Conservation (phyloP, 495 filamentous ascomycete genomes). For the Aspergillus bertholletiae region DNA sequence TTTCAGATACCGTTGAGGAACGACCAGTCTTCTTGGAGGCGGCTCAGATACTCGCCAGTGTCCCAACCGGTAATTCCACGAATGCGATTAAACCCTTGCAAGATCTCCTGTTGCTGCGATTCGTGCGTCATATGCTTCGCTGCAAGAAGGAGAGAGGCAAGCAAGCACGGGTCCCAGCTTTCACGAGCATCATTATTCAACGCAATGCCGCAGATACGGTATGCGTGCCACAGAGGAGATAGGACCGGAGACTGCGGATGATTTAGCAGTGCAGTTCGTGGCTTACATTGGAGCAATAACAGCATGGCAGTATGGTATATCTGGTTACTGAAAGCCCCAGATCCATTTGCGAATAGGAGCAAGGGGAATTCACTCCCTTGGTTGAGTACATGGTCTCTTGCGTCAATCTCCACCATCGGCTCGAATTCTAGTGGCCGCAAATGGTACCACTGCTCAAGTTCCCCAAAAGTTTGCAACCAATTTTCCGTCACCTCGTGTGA, state of each 20-base stretch:
- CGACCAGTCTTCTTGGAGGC: constrained; percentile 26
- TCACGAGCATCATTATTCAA: constrained; percentile 33
- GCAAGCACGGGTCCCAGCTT: constrained; percentile 34
- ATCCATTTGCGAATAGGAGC: constrained; percentile 37
- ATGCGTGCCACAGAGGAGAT: constrained; percentile 37
- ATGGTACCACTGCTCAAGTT: constrained; percentile 32
- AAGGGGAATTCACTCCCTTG: constrained; percentile 28
- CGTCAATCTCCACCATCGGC: constrained; percentile 28
- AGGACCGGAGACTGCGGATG: constrained; percentile 17
- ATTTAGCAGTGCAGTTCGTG: constrained; percentile 25
- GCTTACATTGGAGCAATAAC: constrained; percentile 32
- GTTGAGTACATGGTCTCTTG: constrained; percentile 12
- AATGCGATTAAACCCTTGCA: constrained; percentile 26
- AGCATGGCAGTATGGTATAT: constrained; percentile 44
- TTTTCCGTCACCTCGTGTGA: constrained; percentile 4
- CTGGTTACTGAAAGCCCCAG: constrained; percentile 36
- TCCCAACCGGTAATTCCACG: constrained; percentile 31
- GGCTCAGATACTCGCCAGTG: constrained; percentile 13
- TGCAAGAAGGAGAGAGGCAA: constrained; percentile 32
- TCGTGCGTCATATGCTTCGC: constrained; percentile 36
- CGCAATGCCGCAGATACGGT: constrained; percentile 35
- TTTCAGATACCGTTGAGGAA: constrained; percentile 19
- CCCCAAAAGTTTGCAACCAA: constrained; percentile 27
- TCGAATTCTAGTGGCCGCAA: constrained; percentile 31
- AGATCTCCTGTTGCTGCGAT: constrained; percentile 30